phyloP scores from a whole-genome alignment of 2,329 filamentous ascomycete genomes.

The Aspergillus clavatus region DNA sequence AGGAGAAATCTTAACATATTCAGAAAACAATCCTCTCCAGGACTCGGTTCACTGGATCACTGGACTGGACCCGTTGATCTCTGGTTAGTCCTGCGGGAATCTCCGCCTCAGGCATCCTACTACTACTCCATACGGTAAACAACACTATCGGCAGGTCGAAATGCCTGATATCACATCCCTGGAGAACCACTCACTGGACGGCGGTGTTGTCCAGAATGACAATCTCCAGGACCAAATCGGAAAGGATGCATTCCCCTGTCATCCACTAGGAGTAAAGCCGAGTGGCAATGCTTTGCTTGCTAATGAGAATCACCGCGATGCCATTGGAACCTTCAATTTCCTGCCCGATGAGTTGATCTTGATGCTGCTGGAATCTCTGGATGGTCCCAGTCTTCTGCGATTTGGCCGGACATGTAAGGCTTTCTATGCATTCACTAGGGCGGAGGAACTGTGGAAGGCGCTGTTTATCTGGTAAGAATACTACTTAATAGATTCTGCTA shows the following conservation, averaged over 20 bases:
- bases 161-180: constrained; percentile 35
- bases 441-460: constrained; percentile 84
- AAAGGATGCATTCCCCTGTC: constrained; percentile 60
- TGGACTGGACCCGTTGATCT: no score
- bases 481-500: constrained; percentile 1
- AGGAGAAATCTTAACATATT: no score
- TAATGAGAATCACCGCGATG: constrained; percentile 60
- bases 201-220: constrained; percentile 11
- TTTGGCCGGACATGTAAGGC: constrained; percentile 78
- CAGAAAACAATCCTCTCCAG: constrained; percentile 9
- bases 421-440: constrained; percentile 75
- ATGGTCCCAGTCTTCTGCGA: constrained; percentile 55
- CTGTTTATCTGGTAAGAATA: constrained; percentile 75
- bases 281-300: constrained; percentile 74
- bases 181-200: constrained; percentile 15
- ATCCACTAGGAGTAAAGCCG: constrained; percentile 81
- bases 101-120: constrained; percentile 1
- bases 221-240: constrained; percentile 39
- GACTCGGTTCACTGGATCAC: neutral
- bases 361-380: constrained; percentile 69
- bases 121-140: no score
- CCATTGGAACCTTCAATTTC: constrained; percentile 59
- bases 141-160: constrained; percentile 4
- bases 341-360: constrained; percentile 79
- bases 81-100: no score